phyloP scores from a whole-genome alignment of 192 early-diverging fungal species.

The Phlyctochytrium bullatum region DNA sequence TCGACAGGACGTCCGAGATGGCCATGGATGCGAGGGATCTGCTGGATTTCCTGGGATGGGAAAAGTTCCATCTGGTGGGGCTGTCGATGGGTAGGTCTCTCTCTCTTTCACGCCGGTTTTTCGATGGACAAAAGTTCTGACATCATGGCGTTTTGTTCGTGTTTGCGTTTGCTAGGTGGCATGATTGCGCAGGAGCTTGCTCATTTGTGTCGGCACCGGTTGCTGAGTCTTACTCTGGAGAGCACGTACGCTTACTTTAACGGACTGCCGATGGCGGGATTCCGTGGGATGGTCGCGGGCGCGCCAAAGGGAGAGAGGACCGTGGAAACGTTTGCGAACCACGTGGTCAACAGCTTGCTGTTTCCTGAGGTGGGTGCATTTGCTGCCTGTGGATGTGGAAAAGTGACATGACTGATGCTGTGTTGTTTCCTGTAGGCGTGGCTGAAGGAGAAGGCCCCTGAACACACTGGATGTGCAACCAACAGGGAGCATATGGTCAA shows the following conservation, averaged over 20 bases:
- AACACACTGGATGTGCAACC: constrained; percentile 10
- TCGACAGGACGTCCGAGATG: constrained; percentile 32
- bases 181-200: constrained; percentile 35
- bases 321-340: constrained; percentile 22
- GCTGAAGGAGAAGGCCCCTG: constrained; percentile 29
- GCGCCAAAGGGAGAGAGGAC: constrained; percentile 13
- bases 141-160: too few relatives aligned
- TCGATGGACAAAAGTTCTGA: too few relatives aligned
- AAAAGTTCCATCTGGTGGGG: constrained; percentile 34
- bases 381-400: constrained; percentile 1
- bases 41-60: constrained; percentile 29
- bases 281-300: constrained; percentile 11
- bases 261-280: constrained; percentile 27
- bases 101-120: too few relatives aligned
- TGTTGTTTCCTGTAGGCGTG: constrained; percentile 30
- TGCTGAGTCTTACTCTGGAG: constrained; percentile 58
- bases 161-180: too few relatives aligned
- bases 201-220: constrained; percentile 27
- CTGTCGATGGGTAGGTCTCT: constrained; percentile 37
- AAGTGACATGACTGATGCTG: not conserved
- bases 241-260: constrained; percentile 41
- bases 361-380: constrained; percentile 22
- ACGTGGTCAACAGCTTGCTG: constrained; percentile 24
- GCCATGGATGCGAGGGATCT: constrained; percentile 36
- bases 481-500: constrained; percentile 35